Evolutionary conservation across 768 basidiomycete genomes (phyloP).

Genomic region (Tulasnella sp.): DNA sequence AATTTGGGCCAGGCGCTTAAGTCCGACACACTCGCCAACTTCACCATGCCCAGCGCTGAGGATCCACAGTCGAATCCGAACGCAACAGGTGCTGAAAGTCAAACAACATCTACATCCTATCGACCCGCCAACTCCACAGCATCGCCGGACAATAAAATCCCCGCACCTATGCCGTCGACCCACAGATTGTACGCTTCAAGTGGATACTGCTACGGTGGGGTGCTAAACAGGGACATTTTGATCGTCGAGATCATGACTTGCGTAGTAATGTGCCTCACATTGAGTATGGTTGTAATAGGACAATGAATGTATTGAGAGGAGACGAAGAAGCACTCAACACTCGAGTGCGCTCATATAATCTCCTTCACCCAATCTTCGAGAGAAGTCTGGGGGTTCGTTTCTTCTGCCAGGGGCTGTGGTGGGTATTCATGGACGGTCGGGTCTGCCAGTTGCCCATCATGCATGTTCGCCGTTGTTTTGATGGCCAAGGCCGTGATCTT

Average conservation of each 20-base stretch:
- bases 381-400: background rate
- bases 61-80: too few species aligned
- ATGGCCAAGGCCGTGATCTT: background rate
- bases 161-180: too few species aligned
- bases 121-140: too few species aligned
- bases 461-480: background rate
- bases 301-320: background rate
- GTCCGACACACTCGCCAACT: too few species aligned
- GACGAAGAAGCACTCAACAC: background rate
- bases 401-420: background rate
- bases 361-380: slow-evolving; percentile 10
- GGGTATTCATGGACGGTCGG: slow-evolving; percentile 1
- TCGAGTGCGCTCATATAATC: background rate
- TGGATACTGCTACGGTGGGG: too few species aligned
- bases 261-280: background rate
- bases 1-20: too few species aligned
- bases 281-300: background rate
- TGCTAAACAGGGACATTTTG: too few species aligned
- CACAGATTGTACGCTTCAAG: too few species aligned
- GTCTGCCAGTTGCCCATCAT: background rate
- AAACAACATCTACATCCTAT: too few species aligned
- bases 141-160: too few species aligned
- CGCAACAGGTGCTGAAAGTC: too few species aligned
- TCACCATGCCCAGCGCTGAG: too few species aligned
- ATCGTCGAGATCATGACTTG: background rate